These are phyloP conservation scores for Saccharata proteae DNA, from an alignment of 2,329 filamentous ascomycete genomes.

Conservation along the genomic window DNA sequence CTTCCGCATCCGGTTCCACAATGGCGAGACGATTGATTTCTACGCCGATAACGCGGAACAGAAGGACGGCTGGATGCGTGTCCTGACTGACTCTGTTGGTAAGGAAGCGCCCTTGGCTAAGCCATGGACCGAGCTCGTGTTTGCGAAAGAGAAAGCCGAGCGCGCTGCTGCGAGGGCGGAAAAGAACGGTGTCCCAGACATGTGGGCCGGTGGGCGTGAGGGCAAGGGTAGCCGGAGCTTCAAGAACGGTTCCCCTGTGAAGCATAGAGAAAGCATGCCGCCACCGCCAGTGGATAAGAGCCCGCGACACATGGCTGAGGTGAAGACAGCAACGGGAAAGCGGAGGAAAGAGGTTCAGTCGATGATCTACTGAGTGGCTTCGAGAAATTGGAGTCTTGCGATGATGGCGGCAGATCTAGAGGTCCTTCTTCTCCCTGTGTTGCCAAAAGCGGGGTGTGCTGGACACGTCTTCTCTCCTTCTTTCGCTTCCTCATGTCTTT, in stretches of 20 bases:
- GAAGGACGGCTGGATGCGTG: conserved; percentile 92
- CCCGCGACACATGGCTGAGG: conserved; percentile 10
- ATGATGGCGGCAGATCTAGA: conserved; percentile 2
- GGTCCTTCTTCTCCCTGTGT: neutral
- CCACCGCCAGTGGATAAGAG: conserved; percentile 23
- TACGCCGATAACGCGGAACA: conserved; percentile 81
- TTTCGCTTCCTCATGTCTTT: neutral
- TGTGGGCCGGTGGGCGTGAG: neutral
- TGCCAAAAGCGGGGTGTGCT: no score
- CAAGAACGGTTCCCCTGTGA: conserved; percentile 18
- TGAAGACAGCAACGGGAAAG: conserved; percentile 7
- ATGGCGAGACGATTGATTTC: conserved; percentile 96
- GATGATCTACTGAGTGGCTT: conserved; percentile 25
- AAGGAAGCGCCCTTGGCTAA: conserved; percentile 39
- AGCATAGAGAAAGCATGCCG: conserved; percentile 14
- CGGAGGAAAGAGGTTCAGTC: conserved; percentile 28
- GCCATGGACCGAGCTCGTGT: conserved; percentile 51
- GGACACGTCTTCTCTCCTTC: neutral
- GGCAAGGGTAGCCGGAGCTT: no score
- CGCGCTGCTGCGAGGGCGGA: conserved; percentile 1
- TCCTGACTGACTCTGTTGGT: conserved; percentile 59
- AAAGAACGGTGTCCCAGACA: conserved; percentile 16
- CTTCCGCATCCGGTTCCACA: conserved; percentile 96
- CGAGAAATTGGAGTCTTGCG: neutral
- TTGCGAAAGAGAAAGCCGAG: conserved; percentile 32